Evolutionary conservation across 306 rosid species (phyloP), one percentile per base, ranked within the genome.

Genomic region (Pyrus betulifolia): DNA sequence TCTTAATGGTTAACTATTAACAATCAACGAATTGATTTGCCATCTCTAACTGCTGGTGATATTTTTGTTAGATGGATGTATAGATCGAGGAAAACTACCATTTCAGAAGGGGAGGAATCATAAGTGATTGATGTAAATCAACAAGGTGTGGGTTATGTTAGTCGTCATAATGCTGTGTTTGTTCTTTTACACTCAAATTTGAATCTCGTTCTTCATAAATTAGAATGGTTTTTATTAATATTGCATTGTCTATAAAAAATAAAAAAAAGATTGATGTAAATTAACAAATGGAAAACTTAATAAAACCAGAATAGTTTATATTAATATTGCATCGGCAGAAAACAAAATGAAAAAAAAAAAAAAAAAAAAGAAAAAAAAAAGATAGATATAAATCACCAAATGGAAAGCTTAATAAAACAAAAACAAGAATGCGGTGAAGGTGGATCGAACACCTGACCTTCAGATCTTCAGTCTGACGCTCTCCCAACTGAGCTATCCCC

Each of bases 381-480:
- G 51, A 45, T 4, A 11, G 13, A 1, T 13, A 13, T 46, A 46
- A 46, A 46, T 13, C 18, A 13, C 11, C 28, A 57, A 57, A n/a
- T 9, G 17, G 22, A 62, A 28, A 62, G 5, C 38, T 60, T 3
- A 4, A 45, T 45, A 45, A 46, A 49, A 22, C 28, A 58, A 58
- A 10, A 58, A 4, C 0, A 0, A 11, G 4, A 4, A 4, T 74
- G 77, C 69, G 77, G 77, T 74, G 77, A 74, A 44, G 59, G 77
- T 74, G 77, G 77, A 74, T 74, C 69, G 76, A 73, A 73, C 76
- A 73, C 57, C 40, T 77, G 72, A 75, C 71, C 54, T 77, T 70
- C 78, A 71, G 80, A 79, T 82, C 82, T 79, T 74, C 78, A 44
- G 72, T 69, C 82, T 55, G 79, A 73, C 68, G 76, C 77, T 74